Evolutionary conservation across 352 stramenopile genomes (phyloP).

Genomic region (Pythium myriotylum): DNA sequence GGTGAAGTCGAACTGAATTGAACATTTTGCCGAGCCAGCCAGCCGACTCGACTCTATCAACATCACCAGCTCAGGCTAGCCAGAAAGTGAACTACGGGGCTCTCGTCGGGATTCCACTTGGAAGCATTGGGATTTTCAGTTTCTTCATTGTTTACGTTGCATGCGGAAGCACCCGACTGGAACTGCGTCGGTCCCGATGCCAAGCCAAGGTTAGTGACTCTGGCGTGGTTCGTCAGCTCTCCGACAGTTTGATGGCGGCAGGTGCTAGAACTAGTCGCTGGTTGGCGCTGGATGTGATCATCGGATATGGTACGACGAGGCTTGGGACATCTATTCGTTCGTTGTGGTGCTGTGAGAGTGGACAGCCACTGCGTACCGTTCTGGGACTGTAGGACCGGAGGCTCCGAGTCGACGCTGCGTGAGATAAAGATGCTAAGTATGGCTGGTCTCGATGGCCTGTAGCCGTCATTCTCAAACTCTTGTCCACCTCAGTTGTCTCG

Average conservation of each 20-base stretch:
- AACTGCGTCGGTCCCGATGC: too few relatives aligned
- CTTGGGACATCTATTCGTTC: slow-evolving; percentile 22
- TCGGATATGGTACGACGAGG: slow-evolving; percentile 14
- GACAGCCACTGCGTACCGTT: slow-evolving; percentile 29
- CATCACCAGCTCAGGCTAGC: too few relatives aligned
- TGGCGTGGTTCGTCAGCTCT: slow-evolving; percentile 6
- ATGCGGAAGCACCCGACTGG: too few relatives aligned
- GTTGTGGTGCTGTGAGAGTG: slow-evolving; percentile 20
- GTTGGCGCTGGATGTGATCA: slow-evolving; percentile 26
- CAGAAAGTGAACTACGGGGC: too few relatives aligned
- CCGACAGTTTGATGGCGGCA: slow-evolving; percentile 17
- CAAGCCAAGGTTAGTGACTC: slow-evolving; percentile 19
- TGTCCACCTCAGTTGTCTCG: neutral
- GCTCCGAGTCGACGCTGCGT: neutral
- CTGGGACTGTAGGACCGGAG: neutral
- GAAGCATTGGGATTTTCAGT: too few relatives aligned
- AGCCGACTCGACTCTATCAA: too few relatives aligned
- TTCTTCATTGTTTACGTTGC: too few relatives aligned
- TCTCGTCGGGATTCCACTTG: too few relatives aligned
- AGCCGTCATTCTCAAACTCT: slow-evolving; percentile 1
- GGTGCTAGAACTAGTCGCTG: slow-evolving; percentile 23
- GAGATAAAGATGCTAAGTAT: slow-evolving; percentile 11
- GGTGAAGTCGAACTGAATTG: too few relatives aligned
- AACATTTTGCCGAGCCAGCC: too few relatives aligned
- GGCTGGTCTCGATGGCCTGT: neutral